Evolutionary conservation across 2,329 filamentous ascomycete species (phyloP).

Genomic region (Akanthomyces dipterigenus): DNA sequence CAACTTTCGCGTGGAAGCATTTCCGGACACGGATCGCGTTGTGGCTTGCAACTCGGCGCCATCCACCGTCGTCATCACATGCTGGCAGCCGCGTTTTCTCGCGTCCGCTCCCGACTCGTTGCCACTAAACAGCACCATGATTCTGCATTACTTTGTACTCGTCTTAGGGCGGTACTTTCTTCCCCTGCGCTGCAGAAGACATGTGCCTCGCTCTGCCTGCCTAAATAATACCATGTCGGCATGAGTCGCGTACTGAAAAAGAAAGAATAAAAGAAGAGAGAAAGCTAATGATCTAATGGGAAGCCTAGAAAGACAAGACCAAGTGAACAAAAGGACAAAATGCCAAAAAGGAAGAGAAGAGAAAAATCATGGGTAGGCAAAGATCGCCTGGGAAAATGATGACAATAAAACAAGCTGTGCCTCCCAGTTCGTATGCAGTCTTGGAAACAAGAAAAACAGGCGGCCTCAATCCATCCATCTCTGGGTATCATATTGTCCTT

Average conservation of each 20-base stretch:
- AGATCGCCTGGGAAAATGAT: not conserved
- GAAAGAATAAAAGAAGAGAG: not conserved
- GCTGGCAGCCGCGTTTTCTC: no score
- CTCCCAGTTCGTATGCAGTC: not conserved
- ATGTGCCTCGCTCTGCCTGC: not conserved
- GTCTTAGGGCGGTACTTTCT: not conserved
- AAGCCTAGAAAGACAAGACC: not conserved
- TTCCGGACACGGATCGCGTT: not conserved
- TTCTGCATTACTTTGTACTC: no score
- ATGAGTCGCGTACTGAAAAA: not conserved
- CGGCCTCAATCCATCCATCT: not conserved
- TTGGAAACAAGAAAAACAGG: not conserved
- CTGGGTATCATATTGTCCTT: conserved; percentile 1
- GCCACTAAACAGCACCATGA: no score
- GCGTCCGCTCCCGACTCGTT: no score
- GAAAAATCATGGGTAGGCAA: not conserved
- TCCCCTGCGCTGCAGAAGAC: not conserved
- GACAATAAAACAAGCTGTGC: not conserved
- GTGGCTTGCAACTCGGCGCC: not conserved
- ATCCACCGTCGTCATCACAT: no score
- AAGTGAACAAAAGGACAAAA: not conserved
- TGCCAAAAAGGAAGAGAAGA: not conserved
- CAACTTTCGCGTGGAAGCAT: not conserved
- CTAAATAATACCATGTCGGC: not conserved
- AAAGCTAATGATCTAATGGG: not conserved